A percentile compares a stretch with the other conserved stretches of the same genome.
Conservation (phyloP, 768 basidiomycete genomes). For the Porpolomopsis calyptriformis region DNA sequence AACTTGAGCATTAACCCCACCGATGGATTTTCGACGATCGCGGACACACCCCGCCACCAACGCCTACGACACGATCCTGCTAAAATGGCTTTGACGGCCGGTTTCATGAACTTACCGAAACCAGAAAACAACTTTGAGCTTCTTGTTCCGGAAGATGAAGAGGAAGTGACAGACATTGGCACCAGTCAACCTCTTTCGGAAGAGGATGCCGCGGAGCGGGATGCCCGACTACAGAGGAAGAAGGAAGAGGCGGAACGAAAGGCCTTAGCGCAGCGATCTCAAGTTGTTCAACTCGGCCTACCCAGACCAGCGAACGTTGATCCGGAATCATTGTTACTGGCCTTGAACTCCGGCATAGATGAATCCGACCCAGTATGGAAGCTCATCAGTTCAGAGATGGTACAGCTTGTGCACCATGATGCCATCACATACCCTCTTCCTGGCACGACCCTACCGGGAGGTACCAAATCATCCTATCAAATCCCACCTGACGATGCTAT, state of each 20-base stretch:
- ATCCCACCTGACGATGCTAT: conserved; percentile 73
- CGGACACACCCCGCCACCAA: conserved; percentile 70
- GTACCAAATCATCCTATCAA: conserved; percentile 55
- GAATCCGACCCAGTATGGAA: conserved; percentile 39
- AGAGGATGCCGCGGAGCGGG: conserved; percentile 91
- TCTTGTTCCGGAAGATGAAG: conserved; percentile 82
- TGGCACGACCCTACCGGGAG: conserved; percentile 71
- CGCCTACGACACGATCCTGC: conserved; percentile 49
- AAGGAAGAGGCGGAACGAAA: conserved; percentile 71
- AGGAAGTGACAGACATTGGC: conserved; percentile 38
- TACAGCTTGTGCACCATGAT: conserved; percentile 75
- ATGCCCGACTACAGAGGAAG: conserved; percentile 55
- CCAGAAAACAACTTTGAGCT: conserved; percentile 98
- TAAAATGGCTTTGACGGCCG: conserved; percentile 68
- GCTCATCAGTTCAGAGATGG: conserved; percentile 71
- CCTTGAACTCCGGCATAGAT: conserved; percentile 43
- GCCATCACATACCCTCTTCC: conserved; percentile 79
- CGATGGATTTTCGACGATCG: conserved; percentile 43
- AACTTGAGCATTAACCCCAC: conserved; percentile 78
- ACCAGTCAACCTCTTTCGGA: conserved; percentile 30
- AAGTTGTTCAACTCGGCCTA: conserved; percentile 68
- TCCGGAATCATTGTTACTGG: conserved; percentile 47
- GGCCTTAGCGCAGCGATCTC: conserved; percentile 72
- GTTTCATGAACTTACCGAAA: conserved; percentile 75
- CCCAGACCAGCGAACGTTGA: conserved; percentile 85